Base-by-base conservation (phyloP, 2,329 filamentous ascomycete genomes). In the Aspergillus spinulosporus region DNA sequence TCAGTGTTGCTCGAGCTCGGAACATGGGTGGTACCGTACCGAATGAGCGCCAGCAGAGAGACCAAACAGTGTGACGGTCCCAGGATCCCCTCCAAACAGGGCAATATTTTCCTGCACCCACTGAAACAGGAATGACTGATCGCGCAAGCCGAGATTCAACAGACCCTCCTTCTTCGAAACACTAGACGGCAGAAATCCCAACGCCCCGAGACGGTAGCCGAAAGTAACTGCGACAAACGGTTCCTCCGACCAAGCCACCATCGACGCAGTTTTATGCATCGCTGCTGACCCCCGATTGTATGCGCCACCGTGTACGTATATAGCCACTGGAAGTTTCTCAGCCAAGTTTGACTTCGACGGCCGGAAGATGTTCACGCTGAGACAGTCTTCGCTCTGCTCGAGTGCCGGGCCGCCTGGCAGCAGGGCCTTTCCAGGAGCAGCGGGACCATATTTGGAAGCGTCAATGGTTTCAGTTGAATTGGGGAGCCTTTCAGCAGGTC, bases 211-310 rank as follows among this genome's bases (percentile, higher is more conserved):
- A 60, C 78, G 69, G 56, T 79, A 79, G 51, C 77, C 75, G 49
- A 80, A 75, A 48, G 71, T 74, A 3, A 80, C 75, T 3, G 72
- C 72, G 42, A 80, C 69, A 28, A 78, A 76, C 0, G 77, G 76
- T 31, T 69, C 66, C 3, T 72, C 69, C 1, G 77, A 72, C 68
- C 81, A 87, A 4, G 81, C 78, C 11, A 87, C 81, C 72, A 89
- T 84, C 36, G 82, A 82, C 0, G 78, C 80, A 59, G 87, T 82
- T 65, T 88, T 80, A 55, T 87, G 78, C 64, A 73, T 74, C 54
- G 61, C 47, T 26, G 46, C 59, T 36, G 14, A 12, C 5, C 72
- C 66, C 47, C 61, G 64, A 63, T 72, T 74, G 50, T 75, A 72
- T 6, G 69, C 68, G 5, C 75, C 76, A 3, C 74, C 75, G 56